Evolutionary conservation across 129 eudicot genomes (phyloP).

Genomic region (Pittosporum tobira): DNA sequence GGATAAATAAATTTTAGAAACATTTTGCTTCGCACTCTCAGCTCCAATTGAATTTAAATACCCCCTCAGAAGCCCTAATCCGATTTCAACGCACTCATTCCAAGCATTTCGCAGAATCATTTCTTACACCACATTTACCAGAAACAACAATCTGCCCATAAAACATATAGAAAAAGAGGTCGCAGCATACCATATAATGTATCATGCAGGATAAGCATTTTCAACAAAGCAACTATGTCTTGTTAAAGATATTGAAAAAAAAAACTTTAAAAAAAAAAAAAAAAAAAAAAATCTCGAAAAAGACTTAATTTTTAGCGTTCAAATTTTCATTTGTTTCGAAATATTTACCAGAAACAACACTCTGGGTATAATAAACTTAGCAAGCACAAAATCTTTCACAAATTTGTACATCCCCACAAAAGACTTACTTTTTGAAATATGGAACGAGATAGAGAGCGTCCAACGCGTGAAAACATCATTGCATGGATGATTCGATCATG

Average conservation of each 20-base stretch:
- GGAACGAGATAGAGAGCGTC: slow-evolving; percentile 30
- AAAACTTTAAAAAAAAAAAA: no score
- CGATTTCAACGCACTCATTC: slow-evolving; percentile 7
- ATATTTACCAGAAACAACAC: slow-evolving; percentile 14
- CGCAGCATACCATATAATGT: no score
- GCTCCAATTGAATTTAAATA: slow-evolving; percentile 33
- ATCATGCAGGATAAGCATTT: no score
- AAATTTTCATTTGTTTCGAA: slow-evolving; percentile 12
- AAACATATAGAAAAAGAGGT: no score
- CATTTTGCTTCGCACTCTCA: slow-evolving; percentile 13
- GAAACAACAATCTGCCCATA: no score
- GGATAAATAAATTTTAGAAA: slow-evolving; percentile 10
- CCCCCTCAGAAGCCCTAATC: slow-evolving; percentile 38
- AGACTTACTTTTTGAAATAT: slow-evolving; percentile 23
- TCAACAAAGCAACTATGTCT: no score
- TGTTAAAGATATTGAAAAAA: no score
- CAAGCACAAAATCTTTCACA: neutral
- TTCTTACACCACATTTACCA: slow-evolving; percentile 18
- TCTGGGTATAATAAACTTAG: slow-evolving; percentile 24
- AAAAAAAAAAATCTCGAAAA: no score
- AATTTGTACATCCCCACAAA: neutral
- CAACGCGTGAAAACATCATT: slow-evolving; percentile 39
- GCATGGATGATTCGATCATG: slow-evolving; percentile 12
- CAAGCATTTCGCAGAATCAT: neutral
- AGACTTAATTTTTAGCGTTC: no score